These are phyloP conservation scores for Fonsecaea monophora DNA, from an alignment of 2,329 filamentous ascomycete species.

Conservation along the genomic window DNA sequence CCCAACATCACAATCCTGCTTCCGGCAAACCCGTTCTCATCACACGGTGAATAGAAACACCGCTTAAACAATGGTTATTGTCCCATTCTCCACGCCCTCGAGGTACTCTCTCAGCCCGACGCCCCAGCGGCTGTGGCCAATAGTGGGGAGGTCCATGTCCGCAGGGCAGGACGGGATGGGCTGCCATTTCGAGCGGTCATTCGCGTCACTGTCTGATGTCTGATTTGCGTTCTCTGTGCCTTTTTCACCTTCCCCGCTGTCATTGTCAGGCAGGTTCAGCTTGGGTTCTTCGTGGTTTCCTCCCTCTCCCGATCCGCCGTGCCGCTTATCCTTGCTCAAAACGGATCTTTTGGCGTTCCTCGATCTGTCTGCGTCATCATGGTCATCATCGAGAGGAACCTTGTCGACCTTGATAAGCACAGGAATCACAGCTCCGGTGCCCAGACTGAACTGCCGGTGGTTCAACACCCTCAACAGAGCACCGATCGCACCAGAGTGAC, in stretches of 20 bases:
- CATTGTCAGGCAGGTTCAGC: slow-evolving; percentile 13
- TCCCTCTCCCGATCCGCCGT: slow-evolving; percentile 30
- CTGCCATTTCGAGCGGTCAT: slow-evolving; percentile 30
- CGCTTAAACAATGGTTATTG: slow-evolving; percentile 26
- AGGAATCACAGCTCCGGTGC: slow-evolving; percentile 61
- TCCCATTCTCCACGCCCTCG: slow-evolving; percentile 29
- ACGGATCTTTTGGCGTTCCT: background rate
- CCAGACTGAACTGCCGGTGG: slow-evolving; percentile 56
- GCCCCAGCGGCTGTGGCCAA: slow-evolving; percentile 29
- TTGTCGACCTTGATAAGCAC: slow-evolving; percentile 56
- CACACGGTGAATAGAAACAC: slow-evolving; percentile 20
- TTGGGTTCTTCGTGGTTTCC: slow-evolving; percentile 16
- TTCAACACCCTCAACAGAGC: slow-evolving; percentile 58
- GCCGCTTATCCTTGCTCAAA: slow-evolving; percentile 8
- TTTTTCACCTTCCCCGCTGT: background rate
- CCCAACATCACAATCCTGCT: background rate
- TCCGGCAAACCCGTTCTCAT: background rate
- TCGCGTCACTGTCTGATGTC: slow-evolving; percentile 10
- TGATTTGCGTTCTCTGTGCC: background rate
- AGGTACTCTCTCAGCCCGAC: slow-evolving; percentile 32
- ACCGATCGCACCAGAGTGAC: slow-evolving; percentile 66
- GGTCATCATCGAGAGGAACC: background rate
- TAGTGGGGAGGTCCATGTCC: slow-evolving; percentile 28
- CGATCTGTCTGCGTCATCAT: background rate
- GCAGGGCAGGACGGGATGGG: slow-evolving; percentile 29